Percentiles rank a stretch among this genome's conserved stretches.
phyloP scores from a whole-genome alignment of 768 basidiomycete species.

The Lactarius pseudohatsudake region DNA sequence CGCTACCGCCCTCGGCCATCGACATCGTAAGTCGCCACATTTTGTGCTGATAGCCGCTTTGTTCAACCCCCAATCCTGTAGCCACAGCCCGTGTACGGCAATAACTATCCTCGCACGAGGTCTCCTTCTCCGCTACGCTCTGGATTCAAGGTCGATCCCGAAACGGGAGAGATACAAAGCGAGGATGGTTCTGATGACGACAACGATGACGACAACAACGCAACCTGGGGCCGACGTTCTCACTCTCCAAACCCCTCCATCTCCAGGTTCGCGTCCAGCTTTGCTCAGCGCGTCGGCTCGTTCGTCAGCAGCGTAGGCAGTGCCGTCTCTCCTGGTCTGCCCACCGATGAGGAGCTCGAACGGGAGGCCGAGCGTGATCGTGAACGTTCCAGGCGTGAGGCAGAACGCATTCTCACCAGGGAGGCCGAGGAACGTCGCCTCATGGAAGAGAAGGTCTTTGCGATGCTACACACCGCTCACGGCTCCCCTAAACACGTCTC shows the following conservation, averaged over 20 bases:
- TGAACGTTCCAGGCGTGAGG: slow-evolving; percentile 71
- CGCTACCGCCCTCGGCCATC: slow-evolving; percentile 40
- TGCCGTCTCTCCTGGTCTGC: slow-evolving; percentile 41
- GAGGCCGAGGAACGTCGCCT: slow-evolving; percentile 69
- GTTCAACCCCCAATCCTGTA: slow-evolving; percentile 29
- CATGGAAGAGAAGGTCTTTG: slow-evolving; percentile 72
- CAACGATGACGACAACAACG: slow-evolving; percentile 44
- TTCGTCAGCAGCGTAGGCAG: slow-evolving; percentile 54
- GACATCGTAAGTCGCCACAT: slow-evolving; percentile 38
- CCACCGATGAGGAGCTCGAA: slow-evolving; percentile 77
- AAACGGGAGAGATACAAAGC: slow-evolving; percentile 44
- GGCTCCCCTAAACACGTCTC: slow-evolving; percentile 49
- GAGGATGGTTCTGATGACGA: slow-evolving; percentile 49
- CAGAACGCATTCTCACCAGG: slow-evolving; percentile 68
- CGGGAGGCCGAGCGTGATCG: slow-evolving; percentile 78
- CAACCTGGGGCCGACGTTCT: slow-evolving; percentile 45
- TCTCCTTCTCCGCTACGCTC: slow-evolving; percentile 76
- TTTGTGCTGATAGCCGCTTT: slow-evolving; percentile 15
- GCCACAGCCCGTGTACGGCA: slow-evolving; percentile 47
- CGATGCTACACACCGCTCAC: slow-evolving; percentile 61
- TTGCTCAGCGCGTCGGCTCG: slow-evolving; percentile 70
- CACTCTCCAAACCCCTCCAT: slow-evolving; percentile 71
- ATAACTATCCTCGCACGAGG: slow-evolving; percentile 41
- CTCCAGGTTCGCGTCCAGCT: slow-evolving; percentile 67
- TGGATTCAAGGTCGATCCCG: slow-evolving; percentile 54